Percentiles rank a stretch among this genome's conserved stretches.
phyloP scores from a whole-genome alignment of 768 basidiomycete species.

The Agaricus sinodeliciosus region DNA sequence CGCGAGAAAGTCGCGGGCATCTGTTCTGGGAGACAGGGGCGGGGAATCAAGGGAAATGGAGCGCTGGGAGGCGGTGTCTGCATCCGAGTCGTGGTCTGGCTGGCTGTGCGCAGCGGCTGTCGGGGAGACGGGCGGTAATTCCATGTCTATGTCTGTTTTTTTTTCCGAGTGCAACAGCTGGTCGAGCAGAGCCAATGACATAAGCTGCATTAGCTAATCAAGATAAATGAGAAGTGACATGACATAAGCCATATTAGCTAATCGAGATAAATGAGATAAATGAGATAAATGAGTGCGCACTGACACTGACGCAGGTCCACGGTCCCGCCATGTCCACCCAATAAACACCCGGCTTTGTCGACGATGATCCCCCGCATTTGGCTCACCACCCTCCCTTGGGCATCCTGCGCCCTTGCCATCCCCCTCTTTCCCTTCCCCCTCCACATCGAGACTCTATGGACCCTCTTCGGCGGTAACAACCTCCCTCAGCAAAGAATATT shows the following conservation, averaged over 20 bases:
- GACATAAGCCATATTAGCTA: too few species aligned
- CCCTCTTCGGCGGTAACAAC: background rate
- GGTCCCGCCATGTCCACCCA: too few species aligned
- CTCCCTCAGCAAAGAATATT: too few species aligned
- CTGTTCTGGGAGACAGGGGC: slow-evolving; percentile 33
- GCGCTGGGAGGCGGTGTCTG: slow-evolving; percentile 72
- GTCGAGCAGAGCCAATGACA: too few species aligned
- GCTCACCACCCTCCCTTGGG: background rate
- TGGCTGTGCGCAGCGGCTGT: slow-evolving; percentile 24
- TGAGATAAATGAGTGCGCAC: too few species aligned
- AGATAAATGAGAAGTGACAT: too few species aligned
- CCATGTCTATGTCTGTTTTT: slow-evolving; percentile 16
- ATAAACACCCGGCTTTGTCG: background rate
- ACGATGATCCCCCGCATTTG: background rate
- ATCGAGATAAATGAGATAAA: too few species aligned
- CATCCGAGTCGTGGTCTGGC: slow-evolving; percentile 47
- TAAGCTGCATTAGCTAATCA: too few species aligned
- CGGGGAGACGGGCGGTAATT: slow-evolving; percentile 27
- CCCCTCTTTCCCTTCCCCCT: background rate
- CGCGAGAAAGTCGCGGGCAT: slow-evolving; percentile 7
- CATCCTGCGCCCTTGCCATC: background rate
- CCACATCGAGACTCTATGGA: background rate
- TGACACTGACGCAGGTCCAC: too few species aligned
- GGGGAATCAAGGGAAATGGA: slow-evolving; percentile 74
- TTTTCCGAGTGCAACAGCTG: too few species aligned